These are phyloP conservation scores for Phylloporus rhodoxanthus DNA, from an alignment of 768 basidiomycete genomes.

Conservation along the genomic window DNA sequence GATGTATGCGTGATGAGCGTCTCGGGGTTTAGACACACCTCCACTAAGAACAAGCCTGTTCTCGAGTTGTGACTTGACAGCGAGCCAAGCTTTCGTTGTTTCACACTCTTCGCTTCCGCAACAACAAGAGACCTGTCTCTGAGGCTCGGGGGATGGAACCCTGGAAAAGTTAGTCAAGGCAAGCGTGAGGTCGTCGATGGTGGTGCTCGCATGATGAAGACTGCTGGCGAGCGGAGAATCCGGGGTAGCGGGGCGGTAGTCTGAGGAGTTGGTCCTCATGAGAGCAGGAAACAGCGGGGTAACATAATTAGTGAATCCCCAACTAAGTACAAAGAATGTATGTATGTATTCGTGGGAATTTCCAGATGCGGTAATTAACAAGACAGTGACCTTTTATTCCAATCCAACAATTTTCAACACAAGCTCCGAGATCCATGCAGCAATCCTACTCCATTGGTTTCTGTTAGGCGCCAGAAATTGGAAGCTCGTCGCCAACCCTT, in stretches of 20 bases:
- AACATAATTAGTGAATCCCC: not conserved
- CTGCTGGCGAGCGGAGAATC: conserved; percentile 48
- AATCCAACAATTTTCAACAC: conserved; percentile 46
- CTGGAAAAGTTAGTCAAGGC: conserved; percentile 70
- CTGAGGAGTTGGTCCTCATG: conserved; percentile 21
- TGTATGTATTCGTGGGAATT: conserved; percentile 16
- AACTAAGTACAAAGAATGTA: not conserved
- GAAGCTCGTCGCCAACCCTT: conserved; percentile 67
- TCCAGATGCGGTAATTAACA: conserved; percentile 9
- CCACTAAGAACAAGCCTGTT: conserved; percentile 77
- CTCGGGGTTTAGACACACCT: conserved; percentile 45
- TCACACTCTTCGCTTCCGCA: conserved; percentile 64
- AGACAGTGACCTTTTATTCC: too few relatives aligned
- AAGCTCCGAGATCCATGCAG: conserved; percentile 69
- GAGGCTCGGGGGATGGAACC: conserved; percentile 67
- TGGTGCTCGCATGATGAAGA: conserved; percentile 48
- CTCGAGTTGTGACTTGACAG: conserved; percentile 66
- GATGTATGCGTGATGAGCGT: not conserved
- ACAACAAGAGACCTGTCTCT: conserved; percentile 50
- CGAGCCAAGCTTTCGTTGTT: conserved; percentile 55
- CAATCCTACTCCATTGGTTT: conserved; percentile 55
- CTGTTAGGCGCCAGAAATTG: conserved; percentile 57
- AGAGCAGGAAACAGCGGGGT: not conserved
- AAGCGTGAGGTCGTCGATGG: conserved; percentile 74
- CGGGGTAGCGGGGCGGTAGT: conserved; percentile 40